phyloP scores from a whole-genome alignment of 2,329 filamentous ascomycete species.

The Xylaria polymorpha region DNA sequence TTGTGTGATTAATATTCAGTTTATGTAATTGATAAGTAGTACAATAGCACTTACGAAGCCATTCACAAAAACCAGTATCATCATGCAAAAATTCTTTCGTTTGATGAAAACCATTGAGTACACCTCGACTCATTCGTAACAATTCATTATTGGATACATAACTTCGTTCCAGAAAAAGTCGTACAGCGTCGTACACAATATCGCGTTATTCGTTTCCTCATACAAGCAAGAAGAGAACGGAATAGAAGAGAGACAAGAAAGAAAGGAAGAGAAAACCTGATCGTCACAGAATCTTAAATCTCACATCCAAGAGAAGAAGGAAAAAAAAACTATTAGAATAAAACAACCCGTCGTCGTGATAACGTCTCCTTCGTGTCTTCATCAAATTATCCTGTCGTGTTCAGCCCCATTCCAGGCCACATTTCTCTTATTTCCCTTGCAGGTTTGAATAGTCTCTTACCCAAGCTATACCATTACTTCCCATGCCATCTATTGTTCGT shows the following conservation, averaged over 20 bases:
- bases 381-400: conserved; percentile 25
- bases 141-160: conserved; percentile 31
- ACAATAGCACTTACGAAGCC: background rate
- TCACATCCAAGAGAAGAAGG: background rate
- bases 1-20: too few relatives aligned
- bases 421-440: background rate
- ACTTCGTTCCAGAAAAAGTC: conserved; percentile 3
- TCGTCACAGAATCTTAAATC: conserved; percentile 17
- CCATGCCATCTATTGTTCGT: background rate
- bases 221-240: conserved; percentile 30
- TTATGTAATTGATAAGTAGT: background rate
- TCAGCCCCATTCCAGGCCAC: background rate
- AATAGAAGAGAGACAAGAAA: background rate
- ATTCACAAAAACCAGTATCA: background rate
- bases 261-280: background rate
- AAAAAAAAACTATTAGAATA: background rate
- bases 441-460: background rate
- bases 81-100: too few relatives aligned
- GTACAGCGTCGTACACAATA: conserved; percentile 19
- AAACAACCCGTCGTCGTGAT: background rate
- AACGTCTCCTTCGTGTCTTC: background rate
- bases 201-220: conserved; percentile 23
- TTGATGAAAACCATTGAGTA: background rate
- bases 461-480: background rate
- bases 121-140: conserved; percentile 16